Base-by-base conservation (phyloP, 1,284 basidiomycete genomes). In the Coniophora puteana region DNA sequence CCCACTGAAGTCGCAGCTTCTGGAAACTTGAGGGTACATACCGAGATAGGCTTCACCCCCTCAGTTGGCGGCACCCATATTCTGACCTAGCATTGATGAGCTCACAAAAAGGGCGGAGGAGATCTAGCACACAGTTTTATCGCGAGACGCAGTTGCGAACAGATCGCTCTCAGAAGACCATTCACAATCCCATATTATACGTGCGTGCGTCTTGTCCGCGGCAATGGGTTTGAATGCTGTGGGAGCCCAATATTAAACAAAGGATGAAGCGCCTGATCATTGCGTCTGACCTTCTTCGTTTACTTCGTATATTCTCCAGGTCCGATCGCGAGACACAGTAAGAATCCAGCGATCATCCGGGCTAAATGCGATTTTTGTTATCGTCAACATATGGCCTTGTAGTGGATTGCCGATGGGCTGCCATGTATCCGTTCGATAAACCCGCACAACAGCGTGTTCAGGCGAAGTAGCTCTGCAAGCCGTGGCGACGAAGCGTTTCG, bases 171-270 rank as follows among this genome's bases (percentile, higher is more conserved):
- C 81, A 2, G 60, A 54, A 1, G 83, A 71, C 91, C 93, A 99
- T 17, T 82, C 78, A 53, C 85, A 89, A 60, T 99, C 96, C 90
- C 96, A 95, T 28, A 99, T 87, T 56, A 99, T 97, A 23, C 96
- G 78, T 1, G 80, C 76, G 63, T 99, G 95, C 0, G 91, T 83
- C 61, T 90, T 93, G 49, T 93, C 82, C 8, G 79, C 74, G 4
- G 78, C 76, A 11, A 83, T 52, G 0, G 83, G 76, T 12, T n/a
- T n/a, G 67, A 51, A 55, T 80, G 93, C 1, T 76, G 87, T 74
- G 53, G 38, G 50, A 7, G 38, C n/a, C 16, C 26, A 43, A 17
- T 29, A 30, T n/a, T 3, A 32, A n/a, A 13, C 14, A n/a, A n/a
- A n/a, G n/a, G n/a, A n/a, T n/a, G n/a, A n/a, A n/a, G n/a, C n/a